Conservation (phyloP, 2,329 filamentous ascomycete species). For the Apiospora hydei region DNA sequence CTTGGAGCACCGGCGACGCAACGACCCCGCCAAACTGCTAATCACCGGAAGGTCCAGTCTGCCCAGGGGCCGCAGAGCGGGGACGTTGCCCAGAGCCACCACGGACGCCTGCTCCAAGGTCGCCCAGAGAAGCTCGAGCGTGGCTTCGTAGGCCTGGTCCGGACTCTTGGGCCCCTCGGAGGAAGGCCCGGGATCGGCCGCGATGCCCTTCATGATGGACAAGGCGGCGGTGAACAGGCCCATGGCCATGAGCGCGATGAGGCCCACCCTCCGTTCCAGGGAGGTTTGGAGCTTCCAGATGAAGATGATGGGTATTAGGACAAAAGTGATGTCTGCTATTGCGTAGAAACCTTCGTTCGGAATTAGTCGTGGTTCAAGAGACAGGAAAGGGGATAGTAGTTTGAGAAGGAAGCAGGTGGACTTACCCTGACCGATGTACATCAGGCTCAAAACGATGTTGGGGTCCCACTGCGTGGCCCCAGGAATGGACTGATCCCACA, state of each 20-base stretch:
- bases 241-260: conserved; percentile 27
- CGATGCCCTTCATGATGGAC: conserved; percentile 22
- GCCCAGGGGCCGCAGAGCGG: neutral
- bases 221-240: conserved; percentile 27
- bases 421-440: neutral
- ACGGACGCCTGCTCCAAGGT: neutral
- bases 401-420: too few relatives aligned
- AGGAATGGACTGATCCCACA: conserved; percentile 5
- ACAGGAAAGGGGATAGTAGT: too few relatives aligned
- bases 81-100: neutral
- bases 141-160: neutral
- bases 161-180: too few relatives aligned
- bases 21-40: neutral
- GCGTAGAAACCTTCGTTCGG: neutral
- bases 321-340: conserved; percentile 30
- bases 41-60: neutral
- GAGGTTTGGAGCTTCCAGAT: conserved; percentile 34
- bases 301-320: conserved; percentile 29
- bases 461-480: conserved; percentile 8
- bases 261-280: conserved; percentile 22
- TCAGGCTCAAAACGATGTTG: neutral
- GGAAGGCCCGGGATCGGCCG: too few relatives aligned
- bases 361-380: neutral
- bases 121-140: neutral
- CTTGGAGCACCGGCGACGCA: neutral